Conservation (phyloP, 176 grass and related monocot species). For the Neostapfia colusana region DNA sequence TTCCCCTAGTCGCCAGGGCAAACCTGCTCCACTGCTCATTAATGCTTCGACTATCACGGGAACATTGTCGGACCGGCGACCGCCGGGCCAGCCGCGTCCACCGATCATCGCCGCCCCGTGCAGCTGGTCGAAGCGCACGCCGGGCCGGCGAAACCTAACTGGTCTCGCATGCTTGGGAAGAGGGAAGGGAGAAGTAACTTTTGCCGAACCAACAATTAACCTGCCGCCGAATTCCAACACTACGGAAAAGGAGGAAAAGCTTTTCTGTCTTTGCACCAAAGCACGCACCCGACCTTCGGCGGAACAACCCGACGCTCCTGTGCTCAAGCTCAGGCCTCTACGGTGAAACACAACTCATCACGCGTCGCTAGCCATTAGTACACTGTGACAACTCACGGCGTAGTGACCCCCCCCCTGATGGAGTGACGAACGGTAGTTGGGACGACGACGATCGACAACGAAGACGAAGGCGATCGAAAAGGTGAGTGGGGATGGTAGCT, state of each 20-base stretch:
- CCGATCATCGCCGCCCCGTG: neutral
- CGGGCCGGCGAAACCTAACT: neutral
- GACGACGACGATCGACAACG: neutral
- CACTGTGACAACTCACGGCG: neutral
- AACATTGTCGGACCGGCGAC: neutral
- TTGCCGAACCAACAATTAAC: neutral
- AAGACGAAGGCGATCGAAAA: neutral
- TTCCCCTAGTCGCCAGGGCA: too few species aligned
- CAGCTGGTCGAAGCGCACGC: neutral
- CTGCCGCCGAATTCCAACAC: neutral
- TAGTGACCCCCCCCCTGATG: neutral
- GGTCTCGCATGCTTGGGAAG: too few species aligned
- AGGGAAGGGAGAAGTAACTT: neutral
- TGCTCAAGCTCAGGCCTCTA: neutral
- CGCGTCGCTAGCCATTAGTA: neutral
- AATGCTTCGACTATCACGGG: slow-evolving; percentile 8
- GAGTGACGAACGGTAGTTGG: slow-evolving; percentile 28
- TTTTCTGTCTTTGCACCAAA: slow-evolving; percentile 11
- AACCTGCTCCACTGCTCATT: neutral
- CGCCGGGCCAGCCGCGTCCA: neutral
- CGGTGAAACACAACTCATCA: neutral
- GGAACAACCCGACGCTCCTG: neutral
- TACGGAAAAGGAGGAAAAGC: neutral
- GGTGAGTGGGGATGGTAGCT: slow-evolving; percentile 25
- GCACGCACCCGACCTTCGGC: neutral